These are phyloP conservation scores for Barnettozyma pratensis DNA, from an alignment of 805 yeast species.

Conservation along the genomic window DNA sequence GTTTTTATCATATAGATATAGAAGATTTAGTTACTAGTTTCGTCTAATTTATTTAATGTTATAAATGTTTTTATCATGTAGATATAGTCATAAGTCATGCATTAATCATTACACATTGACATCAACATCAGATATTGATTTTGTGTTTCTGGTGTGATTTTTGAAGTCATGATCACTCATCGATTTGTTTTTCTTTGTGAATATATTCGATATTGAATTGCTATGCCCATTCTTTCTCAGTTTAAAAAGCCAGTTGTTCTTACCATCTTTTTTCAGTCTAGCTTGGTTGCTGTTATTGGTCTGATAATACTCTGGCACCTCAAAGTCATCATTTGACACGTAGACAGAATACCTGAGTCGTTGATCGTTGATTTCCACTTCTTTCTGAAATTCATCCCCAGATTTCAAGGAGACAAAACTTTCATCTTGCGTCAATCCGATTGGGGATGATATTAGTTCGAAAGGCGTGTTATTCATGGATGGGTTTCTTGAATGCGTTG, in stretches of 20 bases:
- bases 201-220: slow-evolving; percentile 5
- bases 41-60: background rate
- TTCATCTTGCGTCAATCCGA: background rate
- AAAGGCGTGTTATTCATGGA: slow-evolving; percentile 2
- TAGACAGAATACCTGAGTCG: slow-evolving; percentile 6
- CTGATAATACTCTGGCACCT: slow-evolving; percentile 7
- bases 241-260: background rate
- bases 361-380: slow-evolving; percentile 2
- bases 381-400: background rate
- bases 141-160: background rate
- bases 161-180: background rate
- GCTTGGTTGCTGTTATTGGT: too few relatives aligned
- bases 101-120: background rate
- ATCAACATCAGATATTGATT: slow-evolving; percentile 2
- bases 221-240: slow-evolving; percentile 3
- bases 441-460: slow-evolving; percentile 4
- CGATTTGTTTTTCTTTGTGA: background rate
- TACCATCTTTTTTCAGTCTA: background rate
- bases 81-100: background rate
- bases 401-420: slow-evolving; percentile 4
- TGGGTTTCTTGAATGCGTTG: slow-evolving; percentile 6
- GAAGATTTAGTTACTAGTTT: too few relatives aligned
- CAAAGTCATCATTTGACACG: slow-evolving; percentile 12
- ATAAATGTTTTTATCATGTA: background rate
- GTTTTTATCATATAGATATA: background rate